Percentiles rank a stretch among this genome's conserved stretches.
Conservation (phyloP, 257 asterid species). For the Avicennia marina region DNA sequence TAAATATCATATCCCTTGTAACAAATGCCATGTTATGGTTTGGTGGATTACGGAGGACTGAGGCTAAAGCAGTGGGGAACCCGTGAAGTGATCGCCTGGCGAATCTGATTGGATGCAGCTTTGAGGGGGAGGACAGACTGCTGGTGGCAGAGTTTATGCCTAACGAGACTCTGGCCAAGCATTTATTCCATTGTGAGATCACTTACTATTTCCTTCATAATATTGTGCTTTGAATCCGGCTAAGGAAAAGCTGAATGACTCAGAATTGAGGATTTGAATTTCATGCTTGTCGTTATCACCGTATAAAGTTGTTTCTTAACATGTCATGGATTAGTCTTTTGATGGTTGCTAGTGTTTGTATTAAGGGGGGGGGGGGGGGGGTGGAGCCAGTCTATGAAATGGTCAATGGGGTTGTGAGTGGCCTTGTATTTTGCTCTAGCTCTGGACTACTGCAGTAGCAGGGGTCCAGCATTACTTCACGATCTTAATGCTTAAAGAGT, state of each 20-base stretch:
- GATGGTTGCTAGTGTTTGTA: no score
- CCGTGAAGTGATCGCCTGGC: conserved; percentile 53
- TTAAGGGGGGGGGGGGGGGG: no score
- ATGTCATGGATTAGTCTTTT: no score
- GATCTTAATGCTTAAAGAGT: conserved; percentile 65
- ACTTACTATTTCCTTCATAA: no score
- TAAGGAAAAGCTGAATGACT: no score
- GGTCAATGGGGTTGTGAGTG: conserved; percentile 63
- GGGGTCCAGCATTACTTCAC: conserved; percentile 50
- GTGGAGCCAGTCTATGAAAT: conserved; percentile 64
- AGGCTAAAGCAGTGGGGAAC: conserved; percentile 51
- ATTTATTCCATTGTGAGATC: conserved; percentile 55
- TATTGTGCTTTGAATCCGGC: no score
- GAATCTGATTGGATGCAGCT: conserved; percentile 48
- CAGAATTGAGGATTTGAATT: no score
- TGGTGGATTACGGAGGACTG: no score
- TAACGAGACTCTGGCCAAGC: conserved; percentile 54
- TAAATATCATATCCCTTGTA: no score
- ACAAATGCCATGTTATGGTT: no score
- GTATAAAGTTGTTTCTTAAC: no score
- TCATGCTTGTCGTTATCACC: no score
- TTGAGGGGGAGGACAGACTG: conserved; percentile 55
- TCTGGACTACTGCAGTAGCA: conserved; percentile 47
- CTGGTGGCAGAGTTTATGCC: conserved; percentile 69
- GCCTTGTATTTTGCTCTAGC: conserved; percentile 58